Conservation (phyloP, 1,284 basidiomycete genomes). For the Pseudozyma sp. region DNA sequence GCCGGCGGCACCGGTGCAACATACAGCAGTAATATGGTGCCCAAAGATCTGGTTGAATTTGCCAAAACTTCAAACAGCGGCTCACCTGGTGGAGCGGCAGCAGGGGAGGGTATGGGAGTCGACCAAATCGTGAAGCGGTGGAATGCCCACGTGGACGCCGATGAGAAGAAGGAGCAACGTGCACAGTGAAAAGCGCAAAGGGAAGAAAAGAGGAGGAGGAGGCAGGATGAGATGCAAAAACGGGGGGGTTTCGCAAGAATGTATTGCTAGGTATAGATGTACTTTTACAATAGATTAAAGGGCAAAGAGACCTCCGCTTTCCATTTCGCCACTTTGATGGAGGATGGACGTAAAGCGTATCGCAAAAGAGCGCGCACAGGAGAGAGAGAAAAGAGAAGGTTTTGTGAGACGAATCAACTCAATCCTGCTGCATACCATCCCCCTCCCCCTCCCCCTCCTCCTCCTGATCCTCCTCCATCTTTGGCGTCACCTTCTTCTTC, state of each 20-base stretch:
- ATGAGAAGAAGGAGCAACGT: slow-evolving; percentile 2
- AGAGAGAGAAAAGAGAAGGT: no score
- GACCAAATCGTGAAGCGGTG: slow-evolving; percentile 36
- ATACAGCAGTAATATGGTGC: slow-evolving; percentile 90
- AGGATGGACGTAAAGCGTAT: no score
- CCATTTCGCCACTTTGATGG: no score
- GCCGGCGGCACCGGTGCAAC: slow-evolving; percentile 60
- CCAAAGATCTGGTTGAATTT: slow-evolving; percentile 84
- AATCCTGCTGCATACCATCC: background rate
- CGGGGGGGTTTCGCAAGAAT: background rate
- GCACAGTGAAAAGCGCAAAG: background rate
- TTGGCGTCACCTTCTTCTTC: slow-evolving; percentile 20
- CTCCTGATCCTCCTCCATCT: slow-evolving; percentile 10
- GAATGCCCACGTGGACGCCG: slow-evolving; percentile 22
- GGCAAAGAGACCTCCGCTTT: no score
- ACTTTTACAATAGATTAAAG: background rate
- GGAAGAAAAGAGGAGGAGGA: background rate
- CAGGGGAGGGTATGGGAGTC: slow-evolving; percentile 10
- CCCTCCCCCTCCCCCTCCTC: slow-evolving; percentile 19
- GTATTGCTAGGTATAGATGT: background rate
- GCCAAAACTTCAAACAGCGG: slow-evolving; percentile 70
- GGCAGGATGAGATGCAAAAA: background rate
- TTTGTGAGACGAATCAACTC: no score
- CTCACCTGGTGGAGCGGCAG: background rate
- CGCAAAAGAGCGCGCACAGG: no score